Evolutionary conservation across 805 yeast species (phyloP), one percentile per base, ranked within the genome.

Genomic region (Priceomyces carsonii): DNA sequence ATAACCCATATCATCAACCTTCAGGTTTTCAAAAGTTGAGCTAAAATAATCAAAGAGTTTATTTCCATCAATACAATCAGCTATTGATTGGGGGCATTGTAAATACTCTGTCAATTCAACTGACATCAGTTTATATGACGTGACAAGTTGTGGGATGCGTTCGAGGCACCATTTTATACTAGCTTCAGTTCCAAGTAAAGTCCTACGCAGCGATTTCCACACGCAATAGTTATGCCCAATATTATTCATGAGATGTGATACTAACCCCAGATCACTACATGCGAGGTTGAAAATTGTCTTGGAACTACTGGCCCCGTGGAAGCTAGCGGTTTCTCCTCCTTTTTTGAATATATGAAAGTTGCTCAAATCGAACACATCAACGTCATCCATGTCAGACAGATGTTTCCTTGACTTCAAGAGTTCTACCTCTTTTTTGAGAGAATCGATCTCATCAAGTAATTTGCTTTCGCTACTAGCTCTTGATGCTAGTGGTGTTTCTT

Each of bases 11-110:
- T 13, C 18, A 12, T 27, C 10, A n/a, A 8, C 18, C 17, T 13
- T 13, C 18, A 8, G 16, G 7, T 8, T 14, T 12, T 14, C 7
- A 6, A 27, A 14, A 14, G 17, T 19, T n/a, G 30, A 7, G n/a
- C 10, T 14, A 7, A 27, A 27, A 27, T 27, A 27, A 8, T 27
- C 9, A 27, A 27, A 27, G n/a, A 27, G 30, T 3, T 8, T 14
- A 9, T 14, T 16, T 14, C 18, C 16, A 13, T 14, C 16, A 13
- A 27, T 13, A 13, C 30, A 27, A 10, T 14, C n/a, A 8, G 18
- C 15, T 16, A 14, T n/a, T 8, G 18, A 12, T 15, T 27, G 8
- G 8, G 30, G 30, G 10, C n/a, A 4, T 9, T 27, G 30, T 8
- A 27, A 8, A 17, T 14, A 27, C 18, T 14, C 18, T 2, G 30